Evolutionary conservation across 2,329 filamentous ascomycete genomes (phyloP).

Genomic region (Fusarium keratoplasticum): DNA sequence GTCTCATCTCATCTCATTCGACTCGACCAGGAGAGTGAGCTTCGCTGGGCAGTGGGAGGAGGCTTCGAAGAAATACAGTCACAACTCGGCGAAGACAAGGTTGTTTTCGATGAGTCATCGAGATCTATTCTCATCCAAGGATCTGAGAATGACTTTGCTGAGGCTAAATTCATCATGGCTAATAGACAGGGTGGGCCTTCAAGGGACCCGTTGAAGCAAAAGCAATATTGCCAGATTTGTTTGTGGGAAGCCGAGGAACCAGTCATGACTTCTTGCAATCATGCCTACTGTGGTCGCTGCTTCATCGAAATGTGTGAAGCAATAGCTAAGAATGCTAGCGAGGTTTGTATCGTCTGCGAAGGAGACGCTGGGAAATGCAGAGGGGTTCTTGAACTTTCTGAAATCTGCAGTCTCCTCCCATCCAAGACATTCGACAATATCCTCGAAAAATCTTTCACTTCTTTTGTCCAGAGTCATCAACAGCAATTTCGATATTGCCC

Average conservation of each 20-base stretch:
- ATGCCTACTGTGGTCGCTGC: constrained; percentile 57
- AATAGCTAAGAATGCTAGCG: not conserved
- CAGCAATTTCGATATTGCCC: not conserved
- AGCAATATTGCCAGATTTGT: constrained; percentile 50
- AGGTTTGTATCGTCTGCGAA: not conserved
- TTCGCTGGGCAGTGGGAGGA: constrained; percentile 47
- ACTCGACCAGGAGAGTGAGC: constrained; percentile 39
- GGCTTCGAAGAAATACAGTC: constrained; percentile 46
- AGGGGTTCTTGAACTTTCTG: not conserved
- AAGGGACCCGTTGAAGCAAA: not conserved
- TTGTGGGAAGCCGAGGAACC: constrained; percentile 51
- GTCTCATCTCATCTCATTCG: constrained; percentile 34
- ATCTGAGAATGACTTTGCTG: constrained; percentile 8
- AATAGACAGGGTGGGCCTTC: fast-evolving
- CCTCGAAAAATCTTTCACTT: not conserved
- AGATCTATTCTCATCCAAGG: constrained; percentile 48
- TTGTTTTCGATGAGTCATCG: constrained; percentile 48
- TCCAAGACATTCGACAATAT: not conserved
- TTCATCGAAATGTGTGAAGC: constrained; percentile 46
- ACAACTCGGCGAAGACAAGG: constrained; percentile 44
- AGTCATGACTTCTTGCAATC: constrained; percentile 51
- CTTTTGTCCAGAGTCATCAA: not conserved
- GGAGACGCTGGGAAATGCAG: not conserved
- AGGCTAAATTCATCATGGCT: fast-evolving
- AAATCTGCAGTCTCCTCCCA: not conserved